phyloP scores from a whole-genome alignment of 148 eudicot genomes.

The Amaranthus palmeri region DNA sequence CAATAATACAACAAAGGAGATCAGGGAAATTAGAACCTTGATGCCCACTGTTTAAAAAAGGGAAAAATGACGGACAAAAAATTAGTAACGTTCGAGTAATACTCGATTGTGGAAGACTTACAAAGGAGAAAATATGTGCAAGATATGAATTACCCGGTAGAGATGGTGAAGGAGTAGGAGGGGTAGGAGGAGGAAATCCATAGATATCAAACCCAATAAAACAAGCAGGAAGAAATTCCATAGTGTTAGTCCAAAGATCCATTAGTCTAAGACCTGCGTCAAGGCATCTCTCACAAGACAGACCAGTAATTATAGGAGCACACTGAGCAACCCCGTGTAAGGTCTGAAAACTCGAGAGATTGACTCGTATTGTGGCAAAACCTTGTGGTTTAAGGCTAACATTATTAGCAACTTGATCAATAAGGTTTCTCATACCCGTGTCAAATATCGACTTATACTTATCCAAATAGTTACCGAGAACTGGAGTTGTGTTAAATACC shows the following conservation, averaged over 20 bases:
- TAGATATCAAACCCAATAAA: conserved; percentile 20
- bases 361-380: conserved; percentile 14
- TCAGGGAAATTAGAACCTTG: conserved; percentile 1
- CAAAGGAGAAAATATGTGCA: background rate
- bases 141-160: conserved; percentile 13
- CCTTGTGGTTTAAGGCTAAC: conserved; percentile 9
- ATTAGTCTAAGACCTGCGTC: conserved; percentile 12
- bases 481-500: background rate
- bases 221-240: conserved; percentile 35
- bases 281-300: conserved; percentile 25
- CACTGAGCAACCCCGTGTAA: conserved; percentile 20
- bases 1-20: conserved; percentile 3
- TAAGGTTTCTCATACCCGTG: conserved; percentile 10
- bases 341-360: background rate
- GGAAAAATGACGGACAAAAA: background rate
- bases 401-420: conserved; percentile 11
- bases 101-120: too few relatives aligned
- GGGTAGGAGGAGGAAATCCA: conserved; percentile 1
- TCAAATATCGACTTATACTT: conserved; percentile 5
- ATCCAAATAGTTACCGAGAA: conserved; percentile 10
- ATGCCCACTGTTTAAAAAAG: background rate
- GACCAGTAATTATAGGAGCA: conserved; percentile 24
- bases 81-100: background rate
- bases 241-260: conserved; percentile 18
- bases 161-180: background rate